Conservation (phyloP, 768 basidiomycete species). For the Daedaleopsis sinensis region DNA sequence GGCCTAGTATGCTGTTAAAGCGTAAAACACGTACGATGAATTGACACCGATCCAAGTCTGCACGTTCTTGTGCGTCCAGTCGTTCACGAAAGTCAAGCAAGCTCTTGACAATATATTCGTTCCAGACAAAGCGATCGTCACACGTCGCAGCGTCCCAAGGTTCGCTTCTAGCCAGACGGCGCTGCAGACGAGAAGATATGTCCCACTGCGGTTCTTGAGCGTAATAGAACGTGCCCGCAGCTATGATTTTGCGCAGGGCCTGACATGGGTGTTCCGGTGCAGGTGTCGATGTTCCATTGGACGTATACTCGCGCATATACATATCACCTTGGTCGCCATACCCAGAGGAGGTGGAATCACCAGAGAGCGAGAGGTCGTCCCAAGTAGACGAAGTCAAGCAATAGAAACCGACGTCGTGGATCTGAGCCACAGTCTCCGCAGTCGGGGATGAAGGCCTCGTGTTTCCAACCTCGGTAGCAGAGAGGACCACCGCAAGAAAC, state of each 20-base stretch:
- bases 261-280: slow-evolving; percentile 87
- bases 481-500: slow-evolving; percentile 82
- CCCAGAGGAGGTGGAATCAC: slow-evolving; percentile 56
- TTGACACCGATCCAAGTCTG: slow-evolving; percentile 79
- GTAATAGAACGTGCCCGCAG: slow-evolving; percentile 93
- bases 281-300: slow-evolving; percentile 36
- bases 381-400: slow-evolving; percentile 82
- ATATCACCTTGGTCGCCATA: slow-evolving; percentile 54
- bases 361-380: slow-evolving; percentile 69
- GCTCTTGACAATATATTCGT: slow-evolving; percentile 86
- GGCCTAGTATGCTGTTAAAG: no score
- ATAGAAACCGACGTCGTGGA: slow-evolving; percentile 89
- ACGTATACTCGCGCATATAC: slow-evolving; percentile 49
- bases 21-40: slow-evolving; percentile 72
- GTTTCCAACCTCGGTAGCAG: slow-evolving; percentile 75
- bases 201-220: slow-evolving; percentile 86
- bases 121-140: slow-evolving; percentile 94
- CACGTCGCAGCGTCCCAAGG: slow-evolving; percentile 50
- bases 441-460: slow-evolving; percentile 59
- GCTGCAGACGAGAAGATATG: slow-evolving; percentile 78
- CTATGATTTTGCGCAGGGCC: slow-evolving; percentile 87
- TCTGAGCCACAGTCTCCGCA: slow-evolving; percentile 75
- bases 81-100: slow-evolving; percentile 86
- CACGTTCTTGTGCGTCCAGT: slow-evolving; percentile 67
- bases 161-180: slow-evolving; percentile 54